Percentiles rank a stretch among this genome's conserved stretches.
Conservation (phyloP, 345 rosid species). For the Raphanus sativus region DNA sequence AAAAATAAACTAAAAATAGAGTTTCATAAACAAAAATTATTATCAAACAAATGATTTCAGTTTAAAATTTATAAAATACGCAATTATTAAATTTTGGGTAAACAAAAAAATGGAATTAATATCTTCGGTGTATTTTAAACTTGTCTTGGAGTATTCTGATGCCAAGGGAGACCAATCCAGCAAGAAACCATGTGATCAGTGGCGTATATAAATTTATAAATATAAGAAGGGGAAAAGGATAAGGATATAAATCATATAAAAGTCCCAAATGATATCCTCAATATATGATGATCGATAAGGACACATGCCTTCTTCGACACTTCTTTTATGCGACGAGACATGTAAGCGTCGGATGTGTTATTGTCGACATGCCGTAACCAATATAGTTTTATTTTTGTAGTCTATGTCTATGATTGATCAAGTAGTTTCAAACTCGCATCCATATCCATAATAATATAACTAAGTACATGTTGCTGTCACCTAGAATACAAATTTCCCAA, state of each 20-base stretch:
- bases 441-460: constrained; percentile 4
- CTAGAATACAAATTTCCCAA: constrained; percentile 14
- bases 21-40: neutral
- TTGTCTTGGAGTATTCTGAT: constrained; percentile 23
- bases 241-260: constrained; percentile 12
- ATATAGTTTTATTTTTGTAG: neutral
- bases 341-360: constrained; percentile 35
- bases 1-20: neutral
- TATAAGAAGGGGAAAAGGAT: constrained; percentile 18
- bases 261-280: constrained; percentile 24
- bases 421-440: constrained; percentile 4
- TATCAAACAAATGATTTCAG: neutral
- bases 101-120: neutral
- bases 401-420: constrained; percentile 16
- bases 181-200: constrained; percentile 40
- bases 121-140: neutral
- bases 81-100: neutral
- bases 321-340: constrained; percentile 33
- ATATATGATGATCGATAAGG: constrained; percentile 31
- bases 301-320: constrained; percentile 33
- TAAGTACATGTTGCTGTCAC: constrained; percentile 14
- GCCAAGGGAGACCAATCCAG: constrained; percentile 39
- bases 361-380: constrained; percentile 33
- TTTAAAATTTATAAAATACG: neutral
- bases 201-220: constrained; percentile 20